phyloP scores from a whole-genome alignment of 768 basidiomycete species.

The Strobilomyces confusus region DNA sequence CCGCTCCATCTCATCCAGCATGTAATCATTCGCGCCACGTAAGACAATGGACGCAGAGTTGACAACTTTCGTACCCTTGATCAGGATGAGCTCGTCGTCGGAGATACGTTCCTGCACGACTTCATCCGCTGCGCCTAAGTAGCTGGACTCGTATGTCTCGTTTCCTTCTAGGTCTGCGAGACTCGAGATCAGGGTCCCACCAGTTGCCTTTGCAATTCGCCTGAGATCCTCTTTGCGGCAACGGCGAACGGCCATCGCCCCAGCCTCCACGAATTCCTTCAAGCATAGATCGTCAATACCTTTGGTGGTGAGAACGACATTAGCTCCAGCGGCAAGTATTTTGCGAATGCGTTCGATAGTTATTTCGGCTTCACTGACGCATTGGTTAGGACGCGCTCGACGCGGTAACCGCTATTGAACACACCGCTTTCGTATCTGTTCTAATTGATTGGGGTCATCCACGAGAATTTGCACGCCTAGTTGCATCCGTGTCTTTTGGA shows the following conservation, averaged over 20 bases:
- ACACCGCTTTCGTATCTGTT: conserved; percentile 91
- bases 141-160: conserved; percentile 91
- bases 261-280: conserved; percentile 98
- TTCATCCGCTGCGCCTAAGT: conserved; percentile 91
- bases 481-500: conserved; percentile 96
- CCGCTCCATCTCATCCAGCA: conserved; percentile 99
- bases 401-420: conserved; percentile 15
- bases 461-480: conserved; percentile 96
- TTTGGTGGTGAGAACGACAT: conserved; percentile 95
- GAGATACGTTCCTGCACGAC: conserved; percentile 95
- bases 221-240: conserved; percentile 98
- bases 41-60: conserved; percentile 90
- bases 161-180: conserved; percentile 97
- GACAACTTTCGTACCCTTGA: conserved; percentile 98
- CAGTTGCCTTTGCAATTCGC: conserved; percentile 95
- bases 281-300: conserved; percentile 97
- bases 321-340: conserved; percentile 92
- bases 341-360: conserved; percentile 94
- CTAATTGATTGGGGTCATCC: conserved; percentile 93
- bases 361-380: conserved; percentile 84
- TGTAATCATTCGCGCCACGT: conserved; percentile 97
- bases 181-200: conserved; percentile 88
- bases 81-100: conserved; percentile 95
- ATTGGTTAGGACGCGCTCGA: conserved; percentile 10
- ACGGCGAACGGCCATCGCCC: conserved; percentile 96